Base-by-base conservation (phyloP, 2,329 filamentous ascomycete genomes). In the Fusarium udum region DNA sequence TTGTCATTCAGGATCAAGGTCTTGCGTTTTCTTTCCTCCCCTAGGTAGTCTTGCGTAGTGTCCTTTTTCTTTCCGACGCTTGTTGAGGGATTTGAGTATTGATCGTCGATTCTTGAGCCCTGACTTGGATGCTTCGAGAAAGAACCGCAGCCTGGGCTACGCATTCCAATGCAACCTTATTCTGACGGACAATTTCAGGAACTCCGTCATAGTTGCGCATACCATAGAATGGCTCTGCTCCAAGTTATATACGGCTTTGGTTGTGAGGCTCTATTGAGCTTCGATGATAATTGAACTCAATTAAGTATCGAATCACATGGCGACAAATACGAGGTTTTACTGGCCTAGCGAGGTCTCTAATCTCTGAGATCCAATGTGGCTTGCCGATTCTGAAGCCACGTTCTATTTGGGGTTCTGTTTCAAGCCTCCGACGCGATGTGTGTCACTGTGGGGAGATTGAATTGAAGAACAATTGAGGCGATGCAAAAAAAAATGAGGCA, bases 351-450 rank as follows among this genome's bases (percentile, higher is more conserved):
- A 18, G 24, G 46, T 18, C 24, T 45, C 36, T 40, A 56, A 58
- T 69, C 56, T 64, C 42, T 28, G n/a, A 26, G 40, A 51, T 42
- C 40, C 60, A 70, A 48, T 69, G 67, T 69, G 65, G 66, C 66
- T 69, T 43, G 31, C 52, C 12, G 26, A 37, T 28, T 14, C 28
- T 14, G 24, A 61, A 61, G 63, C 63, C 46, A 69, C n/a, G 45
- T 69, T 69, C 58, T 53, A 58, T 65, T 40, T 45, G 39, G 26
- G 28, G 43, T 65, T 65, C 36, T 70, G 67, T 69, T 52, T 69
- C 45, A 64, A 69, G 59, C 37, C 49, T 55, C 32, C 18, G 32
- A 49, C 67, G 37, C 32, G 26, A 32, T n/a, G 26, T 59, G 67
- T 69, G 24, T 69, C 52, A 60, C 20, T 64, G 24, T 39, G 26